Evolutionary conservation across 2,329 filamentous ascomycete species (phyloP), one percentile per base, ranked within the genome.

Genomic region (Periconia sp.): DNA sequence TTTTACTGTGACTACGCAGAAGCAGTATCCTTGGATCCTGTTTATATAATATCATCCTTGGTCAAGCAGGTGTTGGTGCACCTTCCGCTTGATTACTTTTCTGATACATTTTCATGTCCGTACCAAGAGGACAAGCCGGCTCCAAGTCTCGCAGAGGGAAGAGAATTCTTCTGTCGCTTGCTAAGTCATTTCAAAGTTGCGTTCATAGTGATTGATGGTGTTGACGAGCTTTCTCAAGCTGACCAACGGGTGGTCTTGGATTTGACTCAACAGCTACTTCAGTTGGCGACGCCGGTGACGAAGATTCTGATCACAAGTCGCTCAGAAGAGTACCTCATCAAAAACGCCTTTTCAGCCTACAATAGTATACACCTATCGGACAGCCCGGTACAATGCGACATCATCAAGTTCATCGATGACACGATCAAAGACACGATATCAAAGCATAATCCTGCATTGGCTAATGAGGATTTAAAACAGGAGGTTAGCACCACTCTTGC

Each of bases 1-100:
- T 52, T 54, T 15, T 57, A 54, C 22, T 57, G 36, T 18, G 47
- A 55, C 15, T 55, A 50, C 18, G 33, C 43, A 1, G 44, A 57
- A 15, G n/a, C 10, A 1, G 30, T 10, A 6, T 52, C 53, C 8
- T 26, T 59, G 9, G 48, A 53, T 13, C 23, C 40, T 2, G n/a
- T 7, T 11, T n/a, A 35, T n/a, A 11, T 57, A 4, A 3, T 55
- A 4, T 38, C 28, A 1, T 48, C 36, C 11, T 26, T 59, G 3
- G 15, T 56, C 8, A 48, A 44, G 33, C 56, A 57, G 39, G 13
- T 48, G 4, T 10, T 56, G 10, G 31, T 40, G 2, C 13, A 10
- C 11, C 15, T 46, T 3, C 36, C 38, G 10, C 42, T 44, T 1
- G 41, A 46, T 5, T n/a, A 22, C 19, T 58, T 56, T 17, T 32